Base-by-base conservation (phyloP, 345 rosid species). In the Arabidopsis suecica region DNA sequence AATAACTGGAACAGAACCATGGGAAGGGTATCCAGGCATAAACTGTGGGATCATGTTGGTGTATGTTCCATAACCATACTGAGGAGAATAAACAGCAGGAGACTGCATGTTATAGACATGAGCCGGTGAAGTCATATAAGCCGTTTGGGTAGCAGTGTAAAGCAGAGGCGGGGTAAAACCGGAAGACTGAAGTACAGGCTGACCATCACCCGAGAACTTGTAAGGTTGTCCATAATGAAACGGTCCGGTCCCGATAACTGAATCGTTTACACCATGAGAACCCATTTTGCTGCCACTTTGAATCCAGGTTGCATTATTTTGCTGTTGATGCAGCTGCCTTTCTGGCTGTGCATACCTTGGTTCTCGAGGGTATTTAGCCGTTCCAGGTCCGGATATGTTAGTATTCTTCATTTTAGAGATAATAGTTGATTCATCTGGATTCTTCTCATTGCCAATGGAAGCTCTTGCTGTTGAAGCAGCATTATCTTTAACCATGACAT, bases 1-100 rank as follows among this genome's bases (percentile, higher is more conserved):
- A 58, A 81, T 73, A 76, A 83, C 54, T 5, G 87, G 80, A 56
- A 83, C 48, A 10, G 81, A 76, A 81, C 74, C 83, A 56, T 81
- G 85, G 14, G 87, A 75, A 67, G 85, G 83, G 73, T 82, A 79
- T 69, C 84, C 88, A 38, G 86, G 64, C 6, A 80, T 6, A 81
- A 74, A 81, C n/a, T 84, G 84, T 18, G 87, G 84, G 67, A 65
- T 56, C 59, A 76, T 68, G 61, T 82, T 59, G 16, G 80, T 22
- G 65, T 83, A 87, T 10, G 85, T 78, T 48, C 89, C 87, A 40
- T 73, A 59, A 61, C 86, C 84, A 82, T 85, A 87, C 55, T 79
- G 84, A 40, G 84, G 81, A 72, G 79, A 53, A 62, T 69, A 81
- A 44, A 76, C 62, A 25, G 81, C 63, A 11, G 86, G 71, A 71